These are phyloP conservation scores for Pseudozyma thailandica DNA, from an alignment of 1,284 basidiomycete genomes.

Conservation along the genomic window DNA sequence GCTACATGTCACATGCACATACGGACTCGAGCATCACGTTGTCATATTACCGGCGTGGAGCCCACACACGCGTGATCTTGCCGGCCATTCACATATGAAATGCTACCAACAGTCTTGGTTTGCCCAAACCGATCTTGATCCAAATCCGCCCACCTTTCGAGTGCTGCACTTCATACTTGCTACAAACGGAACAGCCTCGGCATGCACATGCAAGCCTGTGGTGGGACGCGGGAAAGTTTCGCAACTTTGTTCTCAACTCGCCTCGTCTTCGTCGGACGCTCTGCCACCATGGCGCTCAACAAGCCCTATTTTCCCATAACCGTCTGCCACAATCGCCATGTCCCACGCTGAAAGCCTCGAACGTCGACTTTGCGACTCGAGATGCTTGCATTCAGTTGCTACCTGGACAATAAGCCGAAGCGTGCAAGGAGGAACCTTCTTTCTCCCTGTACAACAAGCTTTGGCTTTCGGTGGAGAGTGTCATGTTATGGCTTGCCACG, in stretches of 20 bases:
- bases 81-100: conserved; percentile 7
- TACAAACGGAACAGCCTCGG: conserved; percentile 7
- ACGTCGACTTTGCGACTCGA: conserved; percentile 4
- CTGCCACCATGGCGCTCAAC: too few species aligned
- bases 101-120: too few species aligned
- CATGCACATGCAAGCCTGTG: conserved; percentile 7
- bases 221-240: conserved; percentile 15
- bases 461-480: conserved; percentile 18
- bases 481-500: conserved; percentile 14
- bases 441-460: conserved; percentile 14
- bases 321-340: conserved; percentile 2
- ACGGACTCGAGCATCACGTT: not conserved
- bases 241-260: not conserved
- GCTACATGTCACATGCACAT: not conserved
- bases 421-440: conserved; percentile 3
- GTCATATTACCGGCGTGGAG: not conserved
- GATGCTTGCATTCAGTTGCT: not conserved
- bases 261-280: too few species aligned
- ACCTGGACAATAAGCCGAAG: not conserved
- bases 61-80: not conserved
- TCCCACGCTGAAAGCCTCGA: conserved; percentile 26
- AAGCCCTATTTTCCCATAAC: too few species aligned
- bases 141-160: not conserved
- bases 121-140: not conserved
- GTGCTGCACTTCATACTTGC: conserved; percentile 3